Base-by-base conservation (phyloP, 306 rosid species). In the Psophocarpus tetragonolobus region DNA sequence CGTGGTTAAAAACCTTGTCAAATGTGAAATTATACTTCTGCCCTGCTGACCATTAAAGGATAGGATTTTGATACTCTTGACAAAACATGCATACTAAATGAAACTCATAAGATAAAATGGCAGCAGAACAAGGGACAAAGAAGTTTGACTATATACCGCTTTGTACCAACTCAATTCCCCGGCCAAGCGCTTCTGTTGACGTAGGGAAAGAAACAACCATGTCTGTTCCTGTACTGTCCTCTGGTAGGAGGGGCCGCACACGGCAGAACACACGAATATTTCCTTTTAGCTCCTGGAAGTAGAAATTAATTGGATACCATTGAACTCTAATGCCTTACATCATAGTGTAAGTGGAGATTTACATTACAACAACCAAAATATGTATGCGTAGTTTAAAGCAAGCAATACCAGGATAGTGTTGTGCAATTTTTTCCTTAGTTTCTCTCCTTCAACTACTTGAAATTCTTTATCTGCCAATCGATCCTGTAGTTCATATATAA, bases 261-360 rank as follows among this genome's bases (percentile, higher is more conserved):
- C 98, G 93, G 68, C 98, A 94, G 66, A 96, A 96, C 3, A 96
- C 99, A 6, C 99, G 89, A 68, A 96, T 96, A 74, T 96, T 96
- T 54, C 99, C 99, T 87, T 96, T 96, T 8, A 96, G 75, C 80
- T 96, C 99, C 99, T 96, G 57, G 27, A 20, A 69, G 8, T 14
- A 53, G 65, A 86, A 35, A 76, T 45, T 10, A 71, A 61, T 51
- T 42, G 32, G 75, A 18, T 73, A 58, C 44, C 36, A 62, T 63
- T 65, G 12, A 54, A 44, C 23, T 39, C 39, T 30, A 13, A 27
- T 24, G 17, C 67, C 44, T 61, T 51, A n/a, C 32, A 66, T n/a
- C 2, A 35, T 20, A 54, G 20, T 74, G 50, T 8, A 26, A 70
- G 64, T 4, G 45, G 44, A 44, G 62, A 57, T 11, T 12, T 50